A percentile compares a stretch with the other conserved stretches of the same genome.
These are phyloP conservation scores for Pirum gemmata DNA, from an alignment of 78 protist species.

Conservation along the genomic window DNA sequence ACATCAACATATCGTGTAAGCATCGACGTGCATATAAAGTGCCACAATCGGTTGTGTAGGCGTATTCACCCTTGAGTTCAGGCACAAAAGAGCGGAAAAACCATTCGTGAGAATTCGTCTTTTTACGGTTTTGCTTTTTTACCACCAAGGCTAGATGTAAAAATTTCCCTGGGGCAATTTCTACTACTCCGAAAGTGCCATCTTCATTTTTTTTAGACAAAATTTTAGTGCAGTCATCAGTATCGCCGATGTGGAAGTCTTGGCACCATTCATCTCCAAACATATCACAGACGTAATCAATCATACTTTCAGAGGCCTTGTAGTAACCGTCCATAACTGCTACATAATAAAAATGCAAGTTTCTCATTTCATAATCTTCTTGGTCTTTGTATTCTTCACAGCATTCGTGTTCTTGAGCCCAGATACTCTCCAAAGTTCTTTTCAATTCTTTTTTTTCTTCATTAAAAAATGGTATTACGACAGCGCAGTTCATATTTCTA, in stretches of 20 bases:
- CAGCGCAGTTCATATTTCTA: neutral
- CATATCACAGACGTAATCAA: neutral
- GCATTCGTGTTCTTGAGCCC: neutral
- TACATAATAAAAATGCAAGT: neutral
- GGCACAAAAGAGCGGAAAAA: slow-evolving; percentile 6
- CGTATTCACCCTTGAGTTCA: slow-evolving; percentile 11
- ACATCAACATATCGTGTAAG: slow-evolving; percentile 2
- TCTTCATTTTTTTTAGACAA: neutral
- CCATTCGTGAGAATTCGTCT: slow-evolving; percentile 48
- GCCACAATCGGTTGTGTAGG: slow-evolving; percentile 43
- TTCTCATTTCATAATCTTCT: neutral
- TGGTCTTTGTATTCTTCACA: neutral
- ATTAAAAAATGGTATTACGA: neutral
- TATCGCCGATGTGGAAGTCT: neutral
- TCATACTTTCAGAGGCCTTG: neutral
- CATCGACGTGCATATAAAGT: neutral
- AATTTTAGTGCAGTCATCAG: neutral
- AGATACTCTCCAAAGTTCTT: neutral
- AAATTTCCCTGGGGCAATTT: neutral
- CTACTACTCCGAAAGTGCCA: neutral
- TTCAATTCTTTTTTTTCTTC: neutral
- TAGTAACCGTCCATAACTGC: slow-evolving; percentile 23
- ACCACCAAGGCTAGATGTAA: slow-evolving; percentile 4
- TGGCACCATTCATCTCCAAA: slow-evolving; percentile 17
- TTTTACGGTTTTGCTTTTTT: slow-evolving; percentile 30